Evolutionary conservation across 2,329 filamentous ascomycete genomes (phyloP), one percentile per base, ranked within the genome.

Genomic region (Venturia pyrina): DNA sequence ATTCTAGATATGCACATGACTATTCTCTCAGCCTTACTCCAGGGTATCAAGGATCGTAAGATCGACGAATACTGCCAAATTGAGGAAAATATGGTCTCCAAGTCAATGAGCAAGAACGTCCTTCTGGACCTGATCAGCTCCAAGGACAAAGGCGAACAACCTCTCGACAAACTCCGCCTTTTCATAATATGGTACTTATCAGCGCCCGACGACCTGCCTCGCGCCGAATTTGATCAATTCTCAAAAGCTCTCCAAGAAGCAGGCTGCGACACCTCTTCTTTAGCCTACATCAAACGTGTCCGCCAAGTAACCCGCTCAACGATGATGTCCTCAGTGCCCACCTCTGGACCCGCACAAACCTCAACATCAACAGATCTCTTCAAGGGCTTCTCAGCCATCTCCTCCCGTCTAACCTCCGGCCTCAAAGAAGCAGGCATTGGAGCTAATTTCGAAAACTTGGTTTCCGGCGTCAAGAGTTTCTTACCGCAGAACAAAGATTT

Each of bases 1-100:
- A 85, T 89, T 24, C 84, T 99, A 5, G 95, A 97, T 28, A 98
- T 97, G 90, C 95, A 99, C 76, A 99, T 99, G 95, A 97, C 96
- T 74, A 96, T 98, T 67, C 83, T 96, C 3, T 93, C 93, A 1
- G 90, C 91, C 0, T 75, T 89, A 11, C 77, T 89, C 66, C 85
- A 87, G 71, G 93, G 92, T 1, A 96, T 98, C 76, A 97, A 98
- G 75, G 91, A 96, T 71, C 87, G 95, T 19, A 93, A 98, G 75
- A 82, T 99, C 6, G 95, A 99, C 75, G 95, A 95, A 75, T 99
- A 90, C 77, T 99, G 96, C 79, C 91, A 98, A 74, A 81, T 96
- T 6, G 96, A 99, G 75, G 93, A 98, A 75, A 91, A 88, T 70
- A 89, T 97, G 68, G 89, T 88, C 75, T 97, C 96, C 78, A 91